Percentiles rank a stretch among this genome's conserved stretches.
These are phyloP conservation scores for Dryadomyces sulphureus DNA, from an alignment of 2,329 filamentous ascomycete genomes.

Conservation along the genomic window DNA sequence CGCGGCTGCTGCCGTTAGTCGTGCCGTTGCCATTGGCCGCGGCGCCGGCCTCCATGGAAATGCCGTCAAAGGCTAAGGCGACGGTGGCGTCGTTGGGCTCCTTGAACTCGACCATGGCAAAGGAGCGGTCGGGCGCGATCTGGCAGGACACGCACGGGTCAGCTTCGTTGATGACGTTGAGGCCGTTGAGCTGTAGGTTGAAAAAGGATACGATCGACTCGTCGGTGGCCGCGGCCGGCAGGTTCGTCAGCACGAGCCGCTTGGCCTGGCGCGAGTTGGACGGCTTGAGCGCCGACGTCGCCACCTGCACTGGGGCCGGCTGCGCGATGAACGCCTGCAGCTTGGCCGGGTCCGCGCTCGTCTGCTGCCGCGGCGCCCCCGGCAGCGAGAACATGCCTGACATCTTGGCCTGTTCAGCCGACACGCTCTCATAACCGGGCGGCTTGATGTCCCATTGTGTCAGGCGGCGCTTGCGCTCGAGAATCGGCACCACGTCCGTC, in stretches of 20 bases:
- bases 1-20: constrained; percentile 26
- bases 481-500: constrained; percentile 67
- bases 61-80: constrained; percentile 78
- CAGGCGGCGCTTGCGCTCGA: constrained; percentile 78
- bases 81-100: constrained; percentile 77
- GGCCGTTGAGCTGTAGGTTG: constrained; percentile 90
- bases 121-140: constrained; percentile 61
- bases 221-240: constrained; percentile 59
- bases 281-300: constrained; percentile 60
- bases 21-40: background rate
- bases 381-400: constrained; percentile 98
- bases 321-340: constrained; percentile 94
- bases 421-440: constrained; percentile 94
- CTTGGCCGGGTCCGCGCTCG: constrained; percentile 75
- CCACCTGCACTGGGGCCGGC: constrained; percentile 42
- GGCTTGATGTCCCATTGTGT: constrained; percentile 99
- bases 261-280: constrained; percentile 89
- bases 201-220: constrained; percentile 73
- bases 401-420: constrained; percentile 93
- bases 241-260: constrained; percentile 74
- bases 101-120: constrained; percentile 86
- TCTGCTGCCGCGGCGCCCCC: constrained; percentile 84
- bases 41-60: constrained; percentile 67
- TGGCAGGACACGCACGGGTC: constrained; percentile 80
- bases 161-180: constrained; percentile 73